Percentiles rank a stretch among this genome's conserved stretches.
phyloP scores from a whole-genome alignment of 1,284 basidiomycete species.

The Apiotrichum veenhuisii region DNA sequence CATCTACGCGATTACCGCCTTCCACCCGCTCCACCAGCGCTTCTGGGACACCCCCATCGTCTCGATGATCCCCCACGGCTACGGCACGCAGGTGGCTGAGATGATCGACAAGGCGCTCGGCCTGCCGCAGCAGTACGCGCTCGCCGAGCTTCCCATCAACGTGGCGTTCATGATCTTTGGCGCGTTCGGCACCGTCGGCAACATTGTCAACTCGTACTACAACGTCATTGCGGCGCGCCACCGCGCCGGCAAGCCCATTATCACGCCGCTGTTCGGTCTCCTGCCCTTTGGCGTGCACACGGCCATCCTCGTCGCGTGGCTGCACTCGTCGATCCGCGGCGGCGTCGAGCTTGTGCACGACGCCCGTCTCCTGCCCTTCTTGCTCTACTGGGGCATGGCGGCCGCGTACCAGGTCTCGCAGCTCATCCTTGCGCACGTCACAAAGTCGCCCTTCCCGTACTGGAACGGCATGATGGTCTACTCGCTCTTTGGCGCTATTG shows the following conservation, averaged over 20 bases:
- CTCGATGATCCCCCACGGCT: constrained; percentile 27
- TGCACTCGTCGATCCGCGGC: constrained; percentile 58
- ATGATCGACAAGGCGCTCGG: constrained; percentile 32
- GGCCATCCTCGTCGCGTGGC: constrained; percentile 71
- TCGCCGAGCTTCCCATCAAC: constrained; percentile 67
- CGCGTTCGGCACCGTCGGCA: constrained; percentile 68
- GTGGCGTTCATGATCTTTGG: constrained; percentile 83
- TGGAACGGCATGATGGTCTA: constrained; percentile 86
- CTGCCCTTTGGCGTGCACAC: constrained; percentile 73
- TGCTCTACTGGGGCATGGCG: constrained; percentile 83
- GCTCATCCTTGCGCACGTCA: constrained; percentile 92
- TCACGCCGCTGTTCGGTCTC: constrained; percentile 67
- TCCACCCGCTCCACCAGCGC: constrained; percentile 58
- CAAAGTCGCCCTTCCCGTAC: constrained; percentile 74
- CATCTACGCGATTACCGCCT: constrained; percentile 71
- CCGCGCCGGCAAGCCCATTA: constrained; percentile 51
- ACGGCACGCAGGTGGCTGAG: constrained; percentile 18
- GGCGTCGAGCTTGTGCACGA: constrained; percentile 53
- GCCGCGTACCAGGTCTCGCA: constrained; percentile 68
- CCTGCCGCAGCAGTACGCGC: constrained; percentile 23
- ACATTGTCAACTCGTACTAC: constrained; percentile 73
- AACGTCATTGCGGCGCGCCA: constrained; percentile 65
- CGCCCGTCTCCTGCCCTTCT: constrained; percentile 75
- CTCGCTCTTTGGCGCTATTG: constrained; percentile 71
- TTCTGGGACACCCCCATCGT: constrained; percentile 62